These are phyloP conservation scores for Claviceps digitariae DNA, from an alignment of 2,329 filamentous ascomycete genomes.

Conservation along the genomic window DNA sequence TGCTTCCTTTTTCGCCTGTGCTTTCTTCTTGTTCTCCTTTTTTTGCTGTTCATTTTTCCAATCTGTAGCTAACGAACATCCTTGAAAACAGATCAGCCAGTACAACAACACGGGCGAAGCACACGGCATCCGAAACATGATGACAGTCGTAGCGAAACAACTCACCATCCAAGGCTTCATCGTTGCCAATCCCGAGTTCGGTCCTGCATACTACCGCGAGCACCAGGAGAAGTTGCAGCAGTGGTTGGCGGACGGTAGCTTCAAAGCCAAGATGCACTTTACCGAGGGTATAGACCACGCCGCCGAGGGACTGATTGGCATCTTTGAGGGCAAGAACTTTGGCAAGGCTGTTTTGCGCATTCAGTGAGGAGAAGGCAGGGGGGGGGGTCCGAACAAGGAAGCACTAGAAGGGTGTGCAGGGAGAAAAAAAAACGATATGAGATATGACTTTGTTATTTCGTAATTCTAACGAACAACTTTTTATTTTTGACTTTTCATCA, in stretches of 20 bases:
- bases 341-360: constrained; percentile 60
- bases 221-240: constrained; percentile 63
- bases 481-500: too few species aligned
- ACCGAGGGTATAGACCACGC: constrained; percentile 72
- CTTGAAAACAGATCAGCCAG: constrained; percentile 41
- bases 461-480: too few species aligned
- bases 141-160: constrained; percentile 52
- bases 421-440: too few species aligned
- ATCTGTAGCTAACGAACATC: not conserved
- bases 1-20: not conserved
- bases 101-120: constrained; percentile 51
- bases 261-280: constrained; percentile 56
- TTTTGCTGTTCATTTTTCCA: not conserved
- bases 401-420: not conserved
- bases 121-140: constrained; percentile 50
- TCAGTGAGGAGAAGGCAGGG: too few species aligned
- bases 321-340: constrained; percentile 69
- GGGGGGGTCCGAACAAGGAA: too few species aligned
- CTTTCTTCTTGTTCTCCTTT: not conserved
- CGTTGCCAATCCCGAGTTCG: constrained; percentile 51
- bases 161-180: constrained; percentile 66
- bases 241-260: constrained; percentile 63
- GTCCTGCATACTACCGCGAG: constrained; percentile 50
- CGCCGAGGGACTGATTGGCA: constrained; percentile 57
- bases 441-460: not conserved